Conservation (phyloP, 176 grass and related monocot genomes). For the Ananas comosus region DNA sequence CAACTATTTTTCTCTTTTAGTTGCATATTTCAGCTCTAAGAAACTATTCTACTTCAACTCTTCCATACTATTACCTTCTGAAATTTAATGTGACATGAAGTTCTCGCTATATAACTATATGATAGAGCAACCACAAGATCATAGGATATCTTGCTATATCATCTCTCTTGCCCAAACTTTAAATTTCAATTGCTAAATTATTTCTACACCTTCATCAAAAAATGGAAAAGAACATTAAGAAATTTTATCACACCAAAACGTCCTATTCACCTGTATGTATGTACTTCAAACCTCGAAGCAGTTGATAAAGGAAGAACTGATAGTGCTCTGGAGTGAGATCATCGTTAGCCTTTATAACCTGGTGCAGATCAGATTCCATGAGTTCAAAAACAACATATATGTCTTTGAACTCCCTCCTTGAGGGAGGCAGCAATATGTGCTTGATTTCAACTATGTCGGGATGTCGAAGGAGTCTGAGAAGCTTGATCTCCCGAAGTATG, state of each 20-base stretch:
- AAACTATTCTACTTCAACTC: too few relatives aligned
- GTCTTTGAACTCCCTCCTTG: conserved; percentile 87
- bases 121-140: too few relatives aligned
- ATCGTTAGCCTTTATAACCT: conserved; percentile 98
- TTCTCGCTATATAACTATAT: too few relatives aligned
- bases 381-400: conserved; percentile 99
- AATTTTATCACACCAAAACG: conserved; percentile 20
- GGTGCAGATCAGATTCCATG: conserved; percentile 97
- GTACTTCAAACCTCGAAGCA: conserved; percentile 90
- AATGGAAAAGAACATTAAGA: conserved; percentile 9
- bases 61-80: too few relatives aligned
- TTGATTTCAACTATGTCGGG: conserved; percentile 97
- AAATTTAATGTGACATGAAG: too few relatives aligned
- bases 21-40: too few relatives aligned
- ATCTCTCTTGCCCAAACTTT: not conserved
- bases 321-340: conserved; percentile 89
- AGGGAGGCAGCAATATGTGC: conserved; percentile 87
- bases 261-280: conserved; percentile 89
- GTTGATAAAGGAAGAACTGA: conserved; percentile 93
- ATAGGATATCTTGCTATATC: not conserved
- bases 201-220: not conserved
- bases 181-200: not conserved
- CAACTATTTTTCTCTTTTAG: too few relatives aligned
- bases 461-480: conserved; percentile 83
- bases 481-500: conserved; percentile 94